phyloP scores from a whole-genome alignment of 2,329 filamentous ascomycete genomes.

The Fusarium anthophilum region DNA sequence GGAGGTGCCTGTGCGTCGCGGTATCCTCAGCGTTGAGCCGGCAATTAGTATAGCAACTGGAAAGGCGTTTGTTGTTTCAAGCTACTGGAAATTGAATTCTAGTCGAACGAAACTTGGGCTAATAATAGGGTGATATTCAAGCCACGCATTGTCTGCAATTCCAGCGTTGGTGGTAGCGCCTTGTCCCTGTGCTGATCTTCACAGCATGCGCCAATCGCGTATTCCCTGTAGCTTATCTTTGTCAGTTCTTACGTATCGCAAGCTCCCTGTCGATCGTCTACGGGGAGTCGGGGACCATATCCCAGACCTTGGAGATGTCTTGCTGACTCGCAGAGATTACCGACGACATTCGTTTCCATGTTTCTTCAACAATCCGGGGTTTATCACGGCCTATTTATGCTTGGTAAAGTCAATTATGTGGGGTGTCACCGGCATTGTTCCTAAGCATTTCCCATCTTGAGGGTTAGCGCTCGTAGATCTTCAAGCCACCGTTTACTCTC shows the following conservation, averaged over 20 bases:
- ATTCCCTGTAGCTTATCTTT: not conserved
- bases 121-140: not conserved
- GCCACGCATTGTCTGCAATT: not conserved
- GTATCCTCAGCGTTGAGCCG: not conserved
- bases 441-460: not conserved
- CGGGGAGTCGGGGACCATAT: not conserved
- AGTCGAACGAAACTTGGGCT: not conserved
- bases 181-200: not conserved
- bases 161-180: not conserved
- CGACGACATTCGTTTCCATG: not conserved
- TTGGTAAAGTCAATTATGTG: not conserved
- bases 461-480: not conserved
- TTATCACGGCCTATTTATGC: not conserved
- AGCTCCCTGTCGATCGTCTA: no score
- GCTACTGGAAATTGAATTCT: not conserved
- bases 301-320: not conserved
- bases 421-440: not conserved
- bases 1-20: not conserved
- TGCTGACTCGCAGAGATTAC: slow-evolving; percentile 1
- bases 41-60: not conserved
- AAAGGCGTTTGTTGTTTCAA: not conserved
- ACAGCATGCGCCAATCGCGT: not conserved
- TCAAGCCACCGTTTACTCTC: not conserved
- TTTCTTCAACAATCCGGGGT: not conserved
- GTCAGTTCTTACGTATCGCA: not conserved